These are phyloP conservation scores for Puya raimondii DNA, from an alignment of 176 grass and related monocot genomes.

Conservation along the genomic window DNA sequence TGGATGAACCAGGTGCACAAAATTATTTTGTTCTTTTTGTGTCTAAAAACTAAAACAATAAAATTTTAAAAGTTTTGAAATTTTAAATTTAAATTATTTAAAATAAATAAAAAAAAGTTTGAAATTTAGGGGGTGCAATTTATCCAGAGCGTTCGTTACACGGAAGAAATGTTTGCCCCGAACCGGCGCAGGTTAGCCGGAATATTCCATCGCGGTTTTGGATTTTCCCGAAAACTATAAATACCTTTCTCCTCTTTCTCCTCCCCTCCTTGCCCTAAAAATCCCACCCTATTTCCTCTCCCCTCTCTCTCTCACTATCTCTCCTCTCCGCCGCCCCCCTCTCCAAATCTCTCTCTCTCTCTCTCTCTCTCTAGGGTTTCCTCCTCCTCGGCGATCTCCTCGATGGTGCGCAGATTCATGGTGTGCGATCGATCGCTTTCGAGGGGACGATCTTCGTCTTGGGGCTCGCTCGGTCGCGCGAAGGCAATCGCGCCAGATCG, in stretches of 20 bases:
- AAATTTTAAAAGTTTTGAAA: too few relatives aligned
- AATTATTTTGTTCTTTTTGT: too few relatives aligned
- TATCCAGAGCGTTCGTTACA: not conserved
- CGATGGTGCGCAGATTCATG: constrained; percentile 27
- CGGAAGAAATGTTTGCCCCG: not conserved
- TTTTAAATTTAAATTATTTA: too few relatives aligned
- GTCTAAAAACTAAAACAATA: too few relatives aligned
- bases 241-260: constrained; percentile 48
- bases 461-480: not conserved
- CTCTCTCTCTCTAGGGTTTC: constrained; percentile 23
- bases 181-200: constrained; percentile 5
- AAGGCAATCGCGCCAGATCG: not conserved
- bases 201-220: constrained; percentile 40
- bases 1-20: too few relatives aligned
- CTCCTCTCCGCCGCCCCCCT: constrained; percentile 31
- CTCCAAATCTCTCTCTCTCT: constrained; percentile 46
- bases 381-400: not conserved
- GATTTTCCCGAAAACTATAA: constrained; percentile 99
- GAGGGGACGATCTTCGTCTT: constrained; percentile 1
- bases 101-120: too few relatives aligned
- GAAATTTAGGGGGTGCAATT: too few relatives aligned
- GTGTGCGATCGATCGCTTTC: not conserved
- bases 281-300: not conserved
- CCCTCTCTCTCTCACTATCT: constrained; percentile 27
- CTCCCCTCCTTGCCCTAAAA: constrained; percentile 11